Conservation (phyloP, 352 stramenopile genomes). For the Discostella stelligera region DNA sequence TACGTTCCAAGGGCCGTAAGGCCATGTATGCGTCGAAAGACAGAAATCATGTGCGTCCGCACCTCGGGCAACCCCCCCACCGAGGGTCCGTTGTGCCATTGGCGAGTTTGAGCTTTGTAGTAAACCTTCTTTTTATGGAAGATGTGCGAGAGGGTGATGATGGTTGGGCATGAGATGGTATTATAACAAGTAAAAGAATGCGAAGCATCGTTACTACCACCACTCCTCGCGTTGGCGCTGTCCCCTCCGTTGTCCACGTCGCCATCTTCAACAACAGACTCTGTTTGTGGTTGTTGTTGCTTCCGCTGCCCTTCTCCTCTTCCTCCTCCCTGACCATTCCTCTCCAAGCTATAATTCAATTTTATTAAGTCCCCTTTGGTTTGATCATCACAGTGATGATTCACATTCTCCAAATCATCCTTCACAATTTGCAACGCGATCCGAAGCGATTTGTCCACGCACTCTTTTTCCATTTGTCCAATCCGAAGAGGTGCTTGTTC, state of each 20-base stretch:
- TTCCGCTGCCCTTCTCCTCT: not conserved
- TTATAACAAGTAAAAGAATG: not conserved
- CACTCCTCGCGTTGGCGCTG: not conserved
- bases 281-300: not conserved
- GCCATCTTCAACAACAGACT: not conserved
- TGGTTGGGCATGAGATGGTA: slow-evolving; percentile 8
- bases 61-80: slow-evolving; percentile 56
- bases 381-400: not conserved
- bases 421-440: slow-evolving; percentile 66
- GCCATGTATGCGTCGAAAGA: slow-evolving; percentile 62
- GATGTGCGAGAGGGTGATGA: slow-evolving; percentile 60
- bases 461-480: slow-evolving; percentile 71
- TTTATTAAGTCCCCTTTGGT: too few relatives aligned
- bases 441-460: slow-evolving; percentile 72
- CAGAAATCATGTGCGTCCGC: slow-evolving; percentile 68
- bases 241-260: not conserved
- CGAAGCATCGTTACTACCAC: too few relatives aligned
- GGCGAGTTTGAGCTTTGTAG: slow-evolving; percentile 64
- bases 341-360: not conserved
- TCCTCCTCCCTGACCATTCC: slow-evolving; percentile 9
- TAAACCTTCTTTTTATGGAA: slow-evolving; percentile 81
- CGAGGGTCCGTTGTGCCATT: slow-evolving; percentile 33
- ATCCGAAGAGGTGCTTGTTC: slow-evolving; percentile 79
- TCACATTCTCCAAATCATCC: slow-evolving; percentile 53
- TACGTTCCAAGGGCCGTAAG: slow-evolving; percentile 65